These are phyloP conservation scores for Sphaerulina populicola DNA, from an alignment of 2,329 filamentous ascomycete species.

Conservation along the genomic window DNA sequence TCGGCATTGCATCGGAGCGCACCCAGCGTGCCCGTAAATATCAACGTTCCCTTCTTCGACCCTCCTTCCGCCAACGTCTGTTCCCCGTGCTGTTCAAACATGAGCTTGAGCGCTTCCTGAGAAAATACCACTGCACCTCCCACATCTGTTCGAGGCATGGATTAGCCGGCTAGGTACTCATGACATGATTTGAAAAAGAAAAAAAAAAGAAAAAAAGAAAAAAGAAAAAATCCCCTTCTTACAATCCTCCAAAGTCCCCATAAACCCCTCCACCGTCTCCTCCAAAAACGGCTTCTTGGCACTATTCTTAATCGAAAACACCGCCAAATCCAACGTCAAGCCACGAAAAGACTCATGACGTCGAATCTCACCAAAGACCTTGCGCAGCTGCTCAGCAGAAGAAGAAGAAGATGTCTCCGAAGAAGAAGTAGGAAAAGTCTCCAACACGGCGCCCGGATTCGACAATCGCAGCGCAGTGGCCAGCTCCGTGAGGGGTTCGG, in stretches of 20 bases:
- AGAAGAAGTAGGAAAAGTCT: conserved; percentile 46
- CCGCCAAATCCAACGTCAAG: conserved; percentile 44
- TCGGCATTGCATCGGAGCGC: conserved; percentile 46
- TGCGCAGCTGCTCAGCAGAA: conserved; percentile 40
- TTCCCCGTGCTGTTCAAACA: conserved; percentile 47
- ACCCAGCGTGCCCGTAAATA: conserved; percentile 47
- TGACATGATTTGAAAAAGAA: too few relatives aligned
- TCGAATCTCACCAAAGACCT: conserved; percentile 46
- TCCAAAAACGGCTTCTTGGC: conserved; percentile 49
- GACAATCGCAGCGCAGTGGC: conserved; percentile 37
- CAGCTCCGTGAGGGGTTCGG: conserved; percentile 40
- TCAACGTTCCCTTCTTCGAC: conserved; percentile 49
- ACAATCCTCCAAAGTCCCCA: conserved; percentile 41
- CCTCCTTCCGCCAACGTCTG: conserved; percentile 40
- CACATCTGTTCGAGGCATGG: too few relatives aligned
- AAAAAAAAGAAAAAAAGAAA: too few relatives aligned
- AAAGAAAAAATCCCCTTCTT: too few relatives aligned
- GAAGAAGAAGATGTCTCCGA: too few relatives aligned
- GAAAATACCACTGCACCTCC: conserved; percentile 48
- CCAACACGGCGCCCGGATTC: conserved; percentile 40
- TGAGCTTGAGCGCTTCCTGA: conserved; percentile 45
- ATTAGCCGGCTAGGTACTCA: too few relatives aligned
- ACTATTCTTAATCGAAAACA: conserved; percentile 51
- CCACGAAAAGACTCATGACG: conserved; percentile 41
- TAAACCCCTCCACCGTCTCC: conserved; percentile 46